Evolutionary conservation across 2,329 filamentous ascomycete species (phyloP), one percentile per base, ranked within the genome.

Genomic region (Colletotrichum spaethianum): DNA sequence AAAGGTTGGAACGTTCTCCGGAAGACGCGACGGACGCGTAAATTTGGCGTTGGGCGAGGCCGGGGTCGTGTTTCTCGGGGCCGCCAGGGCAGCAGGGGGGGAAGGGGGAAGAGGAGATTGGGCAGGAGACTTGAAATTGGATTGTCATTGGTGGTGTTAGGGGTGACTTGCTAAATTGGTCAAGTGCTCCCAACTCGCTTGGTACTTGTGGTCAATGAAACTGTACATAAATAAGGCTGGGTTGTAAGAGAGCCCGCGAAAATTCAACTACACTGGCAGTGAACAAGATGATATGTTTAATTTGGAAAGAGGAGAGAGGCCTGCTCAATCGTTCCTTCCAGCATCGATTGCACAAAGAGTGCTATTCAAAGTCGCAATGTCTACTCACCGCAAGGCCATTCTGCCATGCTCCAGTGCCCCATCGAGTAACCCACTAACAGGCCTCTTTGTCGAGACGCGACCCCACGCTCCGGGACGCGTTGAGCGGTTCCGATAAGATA

Each of bases 21-120:
- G 73, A 38, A 75, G 75, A 79, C 80, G 78, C 79, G 79, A 73
- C 52, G 60, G 36, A 75, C 80, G 80, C 80, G 80, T 80, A 68
- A 75, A 76, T 78, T 74, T 81, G 79, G 79, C 75, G 79, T 78
- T 70, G 40, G 53, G 63, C 56, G 20, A 67, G 63, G 77, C 77
- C 42, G 44, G 72, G 70, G 56, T 60, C 69, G 69, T 72, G 69
- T 70, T 44, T 40, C n/a, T 56, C 4, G 14, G 42, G 52, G 67
- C 23, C 46, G 8, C 16, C 14, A 26, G 20, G 48, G 44, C 18
- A 16, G 18, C 14, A 18, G 60, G 56, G 44, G 44, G 23, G 60
- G 60, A 11, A 20, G 6, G 20, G 18, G 23, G 40, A 42, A 31
- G 36, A 2, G 59, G 66, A 57, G n/a, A 55, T 69, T 68, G 40